These are phyloP conservation scores for Phaeosphaeria sp. DNA, from an alignment of 2,329 filamentous ascomycete genomes.

Conservation along the genomic window DNA sequence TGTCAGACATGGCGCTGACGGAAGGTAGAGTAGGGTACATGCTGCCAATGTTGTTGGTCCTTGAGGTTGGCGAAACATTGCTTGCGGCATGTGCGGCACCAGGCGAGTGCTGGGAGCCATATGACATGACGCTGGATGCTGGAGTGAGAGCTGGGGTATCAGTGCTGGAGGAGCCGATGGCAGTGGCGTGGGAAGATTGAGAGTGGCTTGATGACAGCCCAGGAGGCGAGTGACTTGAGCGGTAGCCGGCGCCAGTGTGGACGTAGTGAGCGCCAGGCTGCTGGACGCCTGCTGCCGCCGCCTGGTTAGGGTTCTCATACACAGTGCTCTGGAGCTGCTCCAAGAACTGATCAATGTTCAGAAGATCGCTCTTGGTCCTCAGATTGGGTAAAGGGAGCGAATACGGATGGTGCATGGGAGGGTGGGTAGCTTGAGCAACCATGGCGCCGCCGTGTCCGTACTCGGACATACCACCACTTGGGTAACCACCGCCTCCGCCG, in stretches of 20 bases:
- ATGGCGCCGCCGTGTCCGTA: slow-evolving; percentile 62
- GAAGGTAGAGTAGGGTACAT: slow-evolving; percentile 80
- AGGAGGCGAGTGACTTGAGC: slow-evolving; percentile 65
- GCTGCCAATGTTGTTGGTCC: slow-evolving; percentile 61
- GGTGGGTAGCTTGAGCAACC: slow-evolving; percentile 62
- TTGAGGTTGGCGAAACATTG: slow-evolving; percentile 71
- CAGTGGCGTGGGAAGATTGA: slow-evolving; percentile 61
- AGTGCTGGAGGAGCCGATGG: slow-evolving; percentile 48
- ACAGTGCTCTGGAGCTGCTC: slow-evolving; percentile 96
- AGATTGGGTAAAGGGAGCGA: slow-evolving; percentile 88
- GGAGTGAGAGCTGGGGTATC: slow-evolving; percentile 81
- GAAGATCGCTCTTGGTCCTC: slow-evolving; percentile 89
- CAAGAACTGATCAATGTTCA: slow-evolving; percentile 93
- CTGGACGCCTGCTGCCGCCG: slow-evolving; percentile 78
- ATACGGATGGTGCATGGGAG: slow-evolving; percentile 80
- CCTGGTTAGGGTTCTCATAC: slow-evolving; percentile 87
- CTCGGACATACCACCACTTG: slow-evolving; percentile 54
- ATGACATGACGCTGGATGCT: slow-evolving; percentile 76
- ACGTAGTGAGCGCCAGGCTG: slow-evolving; percentile 74
- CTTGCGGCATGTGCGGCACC: slow-evolving; percentile 68
- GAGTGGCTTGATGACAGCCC: slow-evolving; percentile 42
- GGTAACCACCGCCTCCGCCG: slow-evolving; percentile 32
- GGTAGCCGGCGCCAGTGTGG: slow-evolving; percentile 59
- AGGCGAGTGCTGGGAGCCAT: slow-evolving; percentile 79
- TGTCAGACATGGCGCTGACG: slow-evolving; percentile 69